Evolutionary conservation across 306 rosid genomes (phyloP), one percentile per base, ranked within the genome.

Genomic region (Spatholobus suberectus): DNA sequence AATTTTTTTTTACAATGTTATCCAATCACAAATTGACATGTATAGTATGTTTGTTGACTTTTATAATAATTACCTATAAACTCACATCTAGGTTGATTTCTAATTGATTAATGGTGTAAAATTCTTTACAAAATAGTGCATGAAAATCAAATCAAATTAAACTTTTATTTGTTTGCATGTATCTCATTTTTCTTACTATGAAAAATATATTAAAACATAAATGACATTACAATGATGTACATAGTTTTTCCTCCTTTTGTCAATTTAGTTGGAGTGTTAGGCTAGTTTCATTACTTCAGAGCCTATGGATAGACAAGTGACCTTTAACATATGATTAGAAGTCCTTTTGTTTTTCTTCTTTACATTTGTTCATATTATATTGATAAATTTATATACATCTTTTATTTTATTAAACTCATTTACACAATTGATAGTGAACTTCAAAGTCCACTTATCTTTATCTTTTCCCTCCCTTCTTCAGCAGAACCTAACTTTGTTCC

Each of bases 401-500:
- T 20, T 47, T 8, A 77, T 35, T 27, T 37, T 26, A 37, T 76
- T 61, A 3, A 62, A 27, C 29, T 8, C 34, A 10, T 41, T 61
- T 17, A 61, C 54, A 41, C 17, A 11, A 20, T 73, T 11, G 8
- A 52, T 0, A 32, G 32, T 51, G 66, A 18, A 57, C 44, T 21
- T 52, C 4, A 27, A 0, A 14, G 18, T 62, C 11, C 10, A 14
- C 3, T 58, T 29, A 13, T 32, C 43, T 57, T 57, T 57, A 12
- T 51, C 29, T 55, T 59, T 11, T 54, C 37, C 21, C 44, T 23
- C 15, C 35, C 20, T 70, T 62, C 70, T 82, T 61, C 13, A 47
- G 14, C 4, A 54, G 18, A 81, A 79, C 62, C 86, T 84, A 76
- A 81, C 77, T 65, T 44, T 20, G 12, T 66, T 82, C 37, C 35